Evolutionary conservation across 345 rosid genomes (phyloP).

Genomic region (Boechera retrofracta): DNA sequence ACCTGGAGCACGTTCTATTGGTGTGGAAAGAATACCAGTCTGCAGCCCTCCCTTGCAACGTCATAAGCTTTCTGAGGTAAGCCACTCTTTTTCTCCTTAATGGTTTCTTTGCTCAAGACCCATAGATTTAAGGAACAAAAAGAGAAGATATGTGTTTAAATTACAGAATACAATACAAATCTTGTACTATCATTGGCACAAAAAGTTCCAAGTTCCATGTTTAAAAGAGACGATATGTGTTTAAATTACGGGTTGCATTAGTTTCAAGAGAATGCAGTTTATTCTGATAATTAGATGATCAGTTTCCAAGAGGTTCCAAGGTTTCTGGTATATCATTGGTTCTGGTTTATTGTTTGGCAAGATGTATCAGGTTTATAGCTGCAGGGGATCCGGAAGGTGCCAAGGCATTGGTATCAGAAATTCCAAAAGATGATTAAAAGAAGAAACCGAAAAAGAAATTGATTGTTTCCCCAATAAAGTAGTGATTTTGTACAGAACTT

Average conservation of each 20-base stretch:
- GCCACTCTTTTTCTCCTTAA: conserved; percentile 6
- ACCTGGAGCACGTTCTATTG: conserved; percentile 48
- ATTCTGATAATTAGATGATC: background rate
- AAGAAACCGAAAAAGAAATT: conserved; percentile 23
- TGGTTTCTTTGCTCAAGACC: background rate
- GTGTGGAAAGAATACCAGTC: conserved; percentile 77
- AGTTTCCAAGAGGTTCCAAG: background rate
- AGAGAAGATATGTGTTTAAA: background rate
- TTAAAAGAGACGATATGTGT: too few relatives aligned
- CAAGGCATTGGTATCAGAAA: conserved; percentile 47
- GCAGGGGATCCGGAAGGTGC: conserved; percentile 59
- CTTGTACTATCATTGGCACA: background rate
- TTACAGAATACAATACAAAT: too few relatives aligned
- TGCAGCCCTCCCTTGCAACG: conserved; percentile 65
- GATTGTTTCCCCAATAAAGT: background rate
- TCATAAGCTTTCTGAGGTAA: too few relatives aligned
- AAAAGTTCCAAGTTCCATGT: background rate
- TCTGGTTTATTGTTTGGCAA: conserved; percentile 51
- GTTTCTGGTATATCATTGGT: background rate
- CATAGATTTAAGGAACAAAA: background rate
- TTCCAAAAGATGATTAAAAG: conserved; percentile 63
- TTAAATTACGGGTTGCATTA: background rate
- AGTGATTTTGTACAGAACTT: conserved; percentile 27
- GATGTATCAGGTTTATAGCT: conserved; percentile 86
- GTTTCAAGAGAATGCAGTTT: background rate